phyloP scores from a whole-genome alignment of 1,284 basidiomycete genomes.

The Ganoderma meredithae region DNA sequence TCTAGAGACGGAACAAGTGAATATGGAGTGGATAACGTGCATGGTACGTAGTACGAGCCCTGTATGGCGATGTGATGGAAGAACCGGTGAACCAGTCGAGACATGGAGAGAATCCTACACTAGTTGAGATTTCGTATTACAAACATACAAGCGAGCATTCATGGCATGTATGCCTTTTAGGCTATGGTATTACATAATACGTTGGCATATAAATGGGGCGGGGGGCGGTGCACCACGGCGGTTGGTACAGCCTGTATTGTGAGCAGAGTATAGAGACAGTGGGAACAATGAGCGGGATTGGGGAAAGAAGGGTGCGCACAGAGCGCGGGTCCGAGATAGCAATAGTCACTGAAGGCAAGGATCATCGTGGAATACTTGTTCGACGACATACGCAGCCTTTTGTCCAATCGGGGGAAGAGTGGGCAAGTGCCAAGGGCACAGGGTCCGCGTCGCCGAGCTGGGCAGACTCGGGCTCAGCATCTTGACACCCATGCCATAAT shows the following conservation, averaged over 20 bases:
- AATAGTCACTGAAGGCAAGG: constrained; percentile 1
- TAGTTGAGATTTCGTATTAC: not conserved
- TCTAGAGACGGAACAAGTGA: not conserved
- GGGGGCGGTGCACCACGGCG: not conserved
- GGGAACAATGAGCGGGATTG: not conserved
- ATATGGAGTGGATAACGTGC: not conserved
- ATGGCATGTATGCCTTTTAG: not conserved
- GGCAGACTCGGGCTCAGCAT: not conserved
- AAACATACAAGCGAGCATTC: not conserved
- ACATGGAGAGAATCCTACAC: not conserved
- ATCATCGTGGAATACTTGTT: not conserved
- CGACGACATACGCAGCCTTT: not conserved
- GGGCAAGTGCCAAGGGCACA: not conserved
- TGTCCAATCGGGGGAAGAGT: not conserved
- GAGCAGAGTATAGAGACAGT: not conserved
- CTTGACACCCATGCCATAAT: constrained; percentile 4
- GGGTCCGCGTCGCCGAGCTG: not conserved
- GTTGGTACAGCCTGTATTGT: not conserved
- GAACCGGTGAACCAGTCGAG: not conserved
- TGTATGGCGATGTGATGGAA: not conserved
- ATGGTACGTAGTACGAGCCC: not conserved
- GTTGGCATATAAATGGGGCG: constrained; percentile 1
- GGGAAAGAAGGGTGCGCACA: not conserved
- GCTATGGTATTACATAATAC: constrained; percentile 5
- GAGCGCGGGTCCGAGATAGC: not conserved